Percentiles rank a stretch among this genome's conserved stretches.
Evolutionary conservation across 352 stramenopile genomes (phyloP).

Genomic region (Pythium biforme): DNA sequence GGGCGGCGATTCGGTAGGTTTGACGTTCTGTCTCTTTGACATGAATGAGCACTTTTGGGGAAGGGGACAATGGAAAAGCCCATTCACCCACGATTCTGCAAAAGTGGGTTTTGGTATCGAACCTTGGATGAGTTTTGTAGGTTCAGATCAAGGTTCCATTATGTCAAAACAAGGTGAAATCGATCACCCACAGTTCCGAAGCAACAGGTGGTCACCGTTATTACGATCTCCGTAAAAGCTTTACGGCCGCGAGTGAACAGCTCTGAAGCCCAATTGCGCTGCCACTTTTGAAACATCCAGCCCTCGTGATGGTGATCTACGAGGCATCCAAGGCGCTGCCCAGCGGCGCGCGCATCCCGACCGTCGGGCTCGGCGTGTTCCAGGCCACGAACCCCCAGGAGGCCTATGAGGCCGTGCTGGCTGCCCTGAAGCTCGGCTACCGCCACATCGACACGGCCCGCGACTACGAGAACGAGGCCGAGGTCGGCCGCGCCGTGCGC

Average conservation of each 20-base stretch:
- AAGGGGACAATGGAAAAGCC: constrained; percentile 5
- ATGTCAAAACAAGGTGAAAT: constrained; percentile 1
- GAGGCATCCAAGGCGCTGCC: constrained; percentile 33
- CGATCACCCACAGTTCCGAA: background rate
- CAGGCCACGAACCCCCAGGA: constrained; percentile 36
- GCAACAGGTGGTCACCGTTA: too few relatives aligned
- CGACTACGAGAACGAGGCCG: constrained; percentile 82
- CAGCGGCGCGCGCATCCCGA: constrained; percentile 46
- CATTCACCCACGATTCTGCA: constrained; percentile 12
- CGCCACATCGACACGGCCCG: constrained; percentile 89
- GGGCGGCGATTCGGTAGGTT: too few relatives aligned
- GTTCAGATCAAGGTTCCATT: too few relatives aligned
- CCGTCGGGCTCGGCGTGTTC: constrained; percentile 49
- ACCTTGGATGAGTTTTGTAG: too few relatives aligned
- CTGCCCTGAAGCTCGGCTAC: constrained; percentile 70
- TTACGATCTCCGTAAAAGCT: background rate
- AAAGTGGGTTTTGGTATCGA: background rate
- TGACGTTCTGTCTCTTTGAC: constrained; percentile 18
- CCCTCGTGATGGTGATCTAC: constrained; percentile 22
- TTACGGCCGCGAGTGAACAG: background rate
- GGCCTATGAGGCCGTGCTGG: constrained; percentile 47
- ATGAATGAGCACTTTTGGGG: background rate
- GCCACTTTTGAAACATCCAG: background rate
- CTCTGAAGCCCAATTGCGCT: background rate
- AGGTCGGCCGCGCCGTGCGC: constrained; percentile 71